Percentiles rank a stretch among this genome's conserved stretches.
Evolutionary conservation across 1,139 yeast species (phyloP).

Genomic region (Lodderomyces jiufengensis): DNA sequence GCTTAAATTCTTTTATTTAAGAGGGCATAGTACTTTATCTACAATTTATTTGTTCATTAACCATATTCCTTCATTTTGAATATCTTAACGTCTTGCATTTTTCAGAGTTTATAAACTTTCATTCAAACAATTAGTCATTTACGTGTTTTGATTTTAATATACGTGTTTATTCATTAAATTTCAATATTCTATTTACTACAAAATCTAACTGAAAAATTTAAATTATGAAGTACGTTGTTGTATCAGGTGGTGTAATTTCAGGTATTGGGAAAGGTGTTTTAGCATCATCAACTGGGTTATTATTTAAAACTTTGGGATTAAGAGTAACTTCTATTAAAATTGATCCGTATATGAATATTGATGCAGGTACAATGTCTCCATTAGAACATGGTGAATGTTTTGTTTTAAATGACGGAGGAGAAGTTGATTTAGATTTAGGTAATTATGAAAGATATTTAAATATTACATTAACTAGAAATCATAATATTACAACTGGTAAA

Average conservation of each 20-base stretch:
- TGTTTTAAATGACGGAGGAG: slow-evolving; percentile 97
- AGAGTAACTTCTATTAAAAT: slow-evolving; percentile 96
- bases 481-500: slow-evolving; percentile 97
- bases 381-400: slow-evolving; percentile 98
- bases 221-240: slow-evolving; percentile 95
- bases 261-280: slow-evolving; percentile 99
- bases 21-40: slow-evolving; percentile 36
- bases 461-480: slow-evolving; percentile 87
- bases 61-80: slow-evolving; percentile 8
- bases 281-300: slow-evolving; percentile 94
- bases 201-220: not conserved
- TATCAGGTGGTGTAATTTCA: slow-evolving; percentile 97
- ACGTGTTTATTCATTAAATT: slow-evolving; percentile 1
- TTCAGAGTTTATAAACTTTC: no score
- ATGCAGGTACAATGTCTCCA: slow-evolving; percentile 99
- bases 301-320: slow-evolving; percentile 88
- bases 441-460: slow-evolving; percentile 95
- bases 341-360: slow-evolving; percentile 98
- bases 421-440: slow-evolving; percentile 95
- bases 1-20: slow-evolving; percentile 44
- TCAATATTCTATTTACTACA: slow-evolving; percentile 2
- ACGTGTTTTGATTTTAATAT: slow-evolving; percentile 7
- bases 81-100: no score
- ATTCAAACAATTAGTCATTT: no score
- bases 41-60: no score